Base-by-base conservation (phyloP, 768 basidiomycete species). In the Tricholoma matsutake region DNA sequence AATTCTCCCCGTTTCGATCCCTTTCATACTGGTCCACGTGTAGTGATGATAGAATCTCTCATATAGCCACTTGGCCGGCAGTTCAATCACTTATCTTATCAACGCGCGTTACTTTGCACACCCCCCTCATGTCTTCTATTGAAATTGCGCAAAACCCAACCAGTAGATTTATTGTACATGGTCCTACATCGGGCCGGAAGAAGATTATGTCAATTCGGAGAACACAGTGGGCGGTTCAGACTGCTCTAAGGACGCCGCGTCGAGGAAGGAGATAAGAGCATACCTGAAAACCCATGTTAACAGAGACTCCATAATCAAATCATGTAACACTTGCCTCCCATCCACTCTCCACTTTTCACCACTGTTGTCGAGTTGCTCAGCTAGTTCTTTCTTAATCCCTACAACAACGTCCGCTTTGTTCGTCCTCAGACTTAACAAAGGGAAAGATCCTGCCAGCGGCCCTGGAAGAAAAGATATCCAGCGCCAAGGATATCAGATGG, bases 371-470 rank as follows among this genome's bases (percentile, higher is more conserved):
- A 96, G 75, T 54, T 79, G 76, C 62, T 90, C 87, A 0, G 85
- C 92, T 1, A 86, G 75, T 0, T 87, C 88, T 65, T 85, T 79
- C 1, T 81, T 75, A 2, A 99, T 79, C 0, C 94, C 96, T 25
- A 92, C 93, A 6, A 88, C 90, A 2, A 97, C 94, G 69, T 98
- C 95, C 0, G 96, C 96, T 73, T 99, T 99, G 79, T 90, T 93
- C 1, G 96, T 98, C 16, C 96, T 83, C 61, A 98, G 75, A 68
- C 92, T 93, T 25, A 98, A 75, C 7, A 97, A 70, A 0, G 91
- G 89, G 75, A 96, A 91, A 8, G 86, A 77, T 1, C 91, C 90
- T 0, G 85, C 84, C 9, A 98, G 74, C 2, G 92, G 91, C 4
- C 94, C 92, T 88, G 45, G 47, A 35, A 67, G 34, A 25, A 56